Conservation (phyloP, 768 basidiomycete genomes). For the Phaffia tasmanica region DNA sequence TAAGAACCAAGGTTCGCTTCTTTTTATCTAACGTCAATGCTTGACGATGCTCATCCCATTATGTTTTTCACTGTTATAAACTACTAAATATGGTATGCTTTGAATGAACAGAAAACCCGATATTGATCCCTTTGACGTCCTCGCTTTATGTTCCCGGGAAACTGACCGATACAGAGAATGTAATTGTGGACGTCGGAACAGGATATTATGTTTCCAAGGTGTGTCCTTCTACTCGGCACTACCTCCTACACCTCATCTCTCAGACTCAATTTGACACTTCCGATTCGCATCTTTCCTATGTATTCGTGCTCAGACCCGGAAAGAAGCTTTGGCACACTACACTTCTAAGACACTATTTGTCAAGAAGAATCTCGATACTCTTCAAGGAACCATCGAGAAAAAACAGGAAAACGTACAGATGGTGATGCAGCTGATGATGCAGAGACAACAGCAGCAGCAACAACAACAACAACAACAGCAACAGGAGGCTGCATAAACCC, state of each 20-base stretch:
- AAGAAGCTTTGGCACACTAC: constrained; percentile 73
- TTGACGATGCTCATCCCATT: neutral
- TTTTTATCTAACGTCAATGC: constrained; percentile 4
- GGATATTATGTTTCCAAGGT: constrained; percentile 97
- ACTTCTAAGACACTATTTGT: constrained; percentile 69
- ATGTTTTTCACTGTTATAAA: neutral
- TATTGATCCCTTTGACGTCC: constrained; percentile 84
- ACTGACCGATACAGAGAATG: constrained; percentile 66
- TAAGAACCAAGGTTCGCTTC: constrained; percentile 44
- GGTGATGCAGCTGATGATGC: constrained; percentile 61
- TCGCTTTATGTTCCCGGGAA: constrained; percentile 93
- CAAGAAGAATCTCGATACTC: constrained; percentile 64
- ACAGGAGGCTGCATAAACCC: neutral
- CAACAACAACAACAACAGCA: constrained; percentile 39
- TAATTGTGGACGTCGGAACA: constrained; percentile 90
- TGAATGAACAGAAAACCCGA: constrained; percentile 57
- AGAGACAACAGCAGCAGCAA: constrained; percentile 42
- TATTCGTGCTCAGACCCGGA: constrained; percentile 51
- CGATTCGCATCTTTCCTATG: neutral
- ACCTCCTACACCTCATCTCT: neutral
- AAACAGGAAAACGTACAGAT: constrained; percentile 61
- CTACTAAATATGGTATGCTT: neutral
- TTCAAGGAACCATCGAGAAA: constrained; percentile 67
- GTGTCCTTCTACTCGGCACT: constrained; percentile 20
- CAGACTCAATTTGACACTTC: neutral